phyloP scores from a whole-genome alignment of 495 filamentous ascomycete species.

The Penicillium pancosmium region DNA sequence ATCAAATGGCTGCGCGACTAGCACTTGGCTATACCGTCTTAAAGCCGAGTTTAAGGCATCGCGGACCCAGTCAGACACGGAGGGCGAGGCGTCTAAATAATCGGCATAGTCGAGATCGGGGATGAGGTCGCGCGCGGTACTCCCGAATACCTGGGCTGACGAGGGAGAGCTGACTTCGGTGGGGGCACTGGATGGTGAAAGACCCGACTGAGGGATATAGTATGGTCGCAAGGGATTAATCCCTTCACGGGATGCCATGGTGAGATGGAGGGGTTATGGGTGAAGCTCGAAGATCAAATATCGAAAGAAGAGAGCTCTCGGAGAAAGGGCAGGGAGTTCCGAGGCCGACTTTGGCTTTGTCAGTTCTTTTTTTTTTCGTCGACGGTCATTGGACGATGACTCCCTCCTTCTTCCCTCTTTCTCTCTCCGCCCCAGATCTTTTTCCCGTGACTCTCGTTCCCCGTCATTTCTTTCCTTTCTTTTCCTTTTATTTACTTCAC shows the following conservation, averaged over 20 bases:
- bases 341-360: slow-evolving; percentile 29
- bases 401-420: slow-evolving; percentile 10
- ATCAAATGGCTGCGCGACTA: slow-evolving; percentile 94
- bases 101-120: slow-evolving; percentile 88
- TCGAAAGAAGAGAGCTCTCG: slow-evolving; percentile 23
- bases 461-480: slow-evolving; percentile 5
- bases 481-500: slow-evolving; percentile 12
- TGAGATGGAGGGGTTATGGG: slow-evolving; percentile 19
- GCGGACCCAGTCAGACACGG: slow-evolving; percentile 69
- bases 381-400: slow-evolving; percentile 30
- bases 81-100: slow-evolving; percentile 78
- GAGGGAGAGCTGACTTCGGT: slow-evolving; percentile 48
- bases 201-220: slow-evolving; percentile 77
- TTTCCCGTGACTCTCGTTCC: slow-evolving; percentile 5
- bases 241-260: slow-evolving; percentile 55
- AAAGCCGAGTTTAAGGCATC: slow-evolving; percentile 75
- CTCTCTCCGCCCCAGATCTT: slow-evolving; percentile 21
- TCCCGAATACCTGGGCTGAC: slow-evolving; percentile 56
- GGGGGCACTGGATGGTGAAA: slow-evolving; percentile 34
- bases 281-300: neutral
- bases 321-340: slow-evolving; percentile 24
- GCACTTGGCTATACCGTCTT: slow-evolving; percentile 81
- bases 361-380: slow-evolving; percentile 27
- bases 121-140: slow-evolving; percentile 81
- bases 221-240: slow-evolving; percentile 94